Evolutionary conservation across 75 land plant genomes (phyloP), one percentile per base, ranked within the genome.

Genomic region (Azolla pinnata): DNA sequence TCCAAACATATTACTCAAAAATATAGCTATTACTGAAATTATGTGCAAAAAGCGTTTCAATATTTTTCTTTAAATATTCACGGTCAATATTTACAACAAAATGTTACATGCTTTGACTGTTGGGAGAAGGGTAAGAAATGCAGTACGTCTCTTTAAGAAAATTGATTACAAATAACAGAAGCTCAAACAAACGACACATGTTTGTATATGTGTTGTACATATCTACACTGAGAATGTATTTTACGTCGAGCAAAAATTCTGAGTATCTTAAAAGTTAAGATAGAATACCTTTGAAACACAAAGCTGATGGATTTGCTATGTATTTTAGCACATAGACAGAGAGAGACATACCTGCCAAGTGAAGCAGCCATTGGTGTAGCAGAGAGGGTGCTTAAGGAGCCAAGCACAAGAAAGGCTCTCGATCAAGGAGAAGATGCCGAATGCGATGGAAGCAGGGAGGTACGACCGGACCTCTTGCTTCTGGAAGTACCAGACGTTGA

Each of bases 401-500:
- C 75, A 73, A 29, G 75, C 75, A 55, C 75, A 73, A 9, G 44
- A 29, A 12, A 73, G n/a, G 17, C 66, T 50, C 44, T 73, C 75
- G 23, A 70, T 44, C 27, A 65, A 51, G 0, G 75, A 72, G 65
- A 72, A 73, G n/a, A 73, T 31, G 21, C 66, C 75, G 30, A 67
- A 71, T 2, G 59, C 65, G 10, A 69, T 21, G 4, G 75, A 54
- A 20, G 75, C 27, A 7, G 56, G 66, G 10, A 73, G 1, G 33
- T 56, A 54, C 14, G 63, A 17, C 32, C 53, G 38, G 27, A 57
- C 26, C 9, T 47, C 20, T 10, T 31, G n/a, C 0, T 16, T 10
- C 25, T 62, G 40, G 23, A 73, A 73, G 47, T 73, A 73, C 75
- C 75, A 73, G 51, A 71, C 35, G 62, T 69, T 73, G 47, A 73